These are phyloP conservation scores for Lodderomyces metapsilosis DNA, from an alignment of 1,139 yeast species.

Conservation along the genomic window DNA sequence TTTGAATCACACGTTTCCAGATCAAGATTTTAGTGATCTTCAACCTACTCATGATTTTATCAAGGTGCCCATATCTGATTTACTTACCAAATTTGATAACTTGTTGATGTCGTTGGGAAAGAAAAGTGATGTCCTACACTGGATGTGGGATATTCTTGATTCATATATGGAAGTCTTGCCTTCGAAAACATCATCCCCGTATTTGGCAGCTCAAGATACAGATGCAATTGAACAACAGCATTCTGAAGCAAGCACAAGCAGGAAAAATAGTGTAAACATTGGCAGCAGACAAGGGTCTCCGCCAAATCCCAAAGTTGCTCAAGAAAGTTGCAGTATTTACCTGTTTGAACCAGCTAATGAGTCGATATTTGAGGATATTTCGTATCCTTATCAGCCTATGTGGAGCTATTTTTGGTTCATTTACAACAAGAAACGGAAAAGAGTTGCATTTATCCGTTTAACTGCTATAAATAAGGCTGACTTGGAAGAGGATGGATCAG, in stretches of 20 bases:
- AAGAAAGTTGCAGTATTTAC: slow-evolving; percentile 69
- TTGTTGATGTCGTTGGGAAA: slow-evolving; percentile 78
- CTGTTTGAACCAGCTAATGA: slow-evolving; percentile 80
- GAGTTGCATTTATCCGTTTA: slow-evolving; percentile 80
- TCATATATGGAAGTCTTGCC: slow-evolving; percentile 72
- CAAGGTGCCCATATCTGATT: slow-evolving; percentile 42
- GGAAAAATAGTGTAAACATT: slow-evolving; percentile 24
- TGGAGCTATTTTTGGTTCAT: slow-evolving; percentile 96
- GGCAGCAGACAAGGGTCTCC: slow-evolving; percentile 11
- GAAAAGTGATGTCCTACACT: slow-evolving; percentile 45
- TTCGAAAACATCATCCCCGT: slow-evolving; percentile 23
- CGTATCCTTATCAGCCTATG: slow-evolving; percentile 68
- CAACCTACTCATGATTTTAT: slow-evolving; percentile 80
- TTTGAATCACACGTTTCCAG: slow-evolving; percentile 89
- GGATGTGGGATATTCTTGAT: slow-evolving; percentile 90
- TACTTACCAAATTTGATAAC: slow-evolving; percentile 76
- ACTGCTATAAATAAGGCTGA: slow-evolving; percentile 45
- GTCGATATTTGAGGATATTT: slow-evolving; percentile 65
- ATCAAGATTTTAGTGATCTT: slow-evolving; percentile 85
- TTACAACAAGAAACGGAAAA: slow-evolving; percentile 83
- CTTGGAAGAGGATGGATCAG: slow-evolving; percentile 15
- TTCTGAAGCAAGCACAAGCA: slow-evolving; percentile 15
- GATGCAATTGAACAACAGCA: slow-evolving; percentile 14
- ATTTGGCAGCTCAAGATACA: slow-evolving; percentile 14
- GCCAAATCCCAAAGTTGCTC: slow-evolving; percentile 7